Evolutionary conservation across 805 yeast species (phyloP).

Genomic region (Schwanniomyces yamadae): DNA sequence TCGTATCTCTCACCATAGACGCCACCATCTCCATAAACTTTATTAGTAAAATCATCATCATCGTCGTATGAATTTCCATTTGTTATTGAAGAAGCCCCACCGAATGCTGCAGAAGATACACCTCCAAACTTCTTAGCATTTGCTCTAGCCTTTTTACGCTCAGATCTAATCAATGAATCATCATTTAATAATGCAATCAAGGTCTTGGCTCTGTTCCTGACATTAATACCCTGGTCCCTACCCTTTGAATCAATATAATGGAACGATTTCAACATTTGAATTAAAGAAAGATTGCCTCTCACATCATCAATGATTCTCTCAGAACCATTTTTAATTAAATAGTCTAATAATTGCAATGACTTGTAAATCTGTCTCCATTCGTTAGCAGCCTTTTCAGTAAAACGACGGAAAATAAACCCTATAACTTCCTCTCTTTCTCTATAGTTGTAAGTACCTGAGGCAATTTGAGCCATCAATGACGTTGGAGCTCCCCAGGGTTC

Average conservation of each 20-base stretch:
- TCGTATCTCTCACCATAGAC: constrained; percentile 66
- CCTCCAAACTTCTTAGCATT: constrained; percentile 83
- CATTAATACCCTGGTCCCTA: constrained; percentile 93
- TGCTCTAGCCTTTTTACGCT: constrained; percentile 86
- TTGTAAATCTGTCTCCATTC: constrained; percentile 99
- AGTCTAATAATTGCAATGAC: constrained; percentile 87
- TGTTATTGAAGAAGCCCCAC: constrained; percentile 47
- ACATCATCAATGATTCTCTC: constrained; percentile 96
- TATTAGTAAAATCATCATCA: constrained; percentile 48
- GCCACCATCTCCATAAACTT: constrained; percentile 72
- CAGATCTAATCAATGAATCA: constrained; percentile 72
- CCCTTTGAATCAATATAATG: constrained; percentile 94
- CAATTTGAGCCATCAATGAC: constrained; percentile 90
- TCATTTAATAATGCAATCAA: constrained; percentile 70
- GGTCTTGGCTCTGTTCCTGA: constrained; percentile 84
- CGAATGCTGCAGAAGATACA: constrained; percentile 53
- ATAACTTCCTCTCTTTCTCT: constrained; percentile 77
- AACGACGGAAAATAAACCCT: constrained; percentile 77
- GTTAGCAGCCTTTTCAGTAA: constrained; percentile 92
- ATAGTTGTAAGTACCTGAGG: constrained; percentile 88
- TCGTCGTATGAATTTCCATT: constrained; percentile 34
- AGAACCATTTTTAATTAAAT: constrained; percentile 85
- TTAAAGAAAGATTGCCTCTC: constrained; percentile 73
- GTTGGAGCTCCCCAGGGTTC: constrained; percentile 99
- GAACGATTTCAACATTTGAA: constrained; percentile 87